These are phyloP conservation scores for Exophiala oligosperma DNA, from an alignment of 2,329 filamentous ascomycete genomes.

Conservation along the genomic window DNA sequence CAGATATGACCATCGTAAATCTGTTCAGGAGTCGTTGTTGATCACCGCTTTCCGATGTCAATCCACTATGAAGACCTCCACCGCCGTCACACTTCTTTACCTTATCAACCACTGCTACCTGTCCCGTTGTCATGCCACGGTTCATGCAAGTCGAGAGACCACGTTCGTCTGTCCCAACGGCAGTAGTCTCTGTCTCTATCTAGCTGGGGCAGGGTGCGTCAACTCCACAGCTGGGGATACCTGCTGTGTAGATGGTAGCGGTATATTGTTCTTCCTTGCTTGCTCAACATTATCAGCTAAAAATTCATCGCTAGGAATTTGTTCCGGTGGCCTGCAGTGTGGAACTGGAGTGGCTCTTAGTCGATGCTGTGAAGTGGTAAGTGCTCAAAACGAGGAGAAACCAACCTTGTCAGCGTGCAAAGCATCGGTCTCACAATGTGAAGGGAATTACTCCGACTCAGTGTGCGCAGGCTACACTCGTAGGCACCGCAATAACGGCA, in stretches of 20 bases:
- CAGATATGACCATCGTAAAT: no score
- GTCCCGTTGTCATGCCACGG: background rate
- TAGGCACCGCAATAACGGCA: constrained; percentile 4
- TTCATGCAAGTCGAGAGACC: background rate
- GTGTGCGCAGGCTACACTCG: constrained; percentile 4
- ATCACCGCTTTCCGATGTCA: no score
- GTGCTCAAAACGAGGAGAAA: background rate
- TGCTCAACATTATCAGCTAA: background rate
- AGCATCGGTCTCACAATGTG: background rate
- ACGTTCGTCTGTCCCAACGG: constrained; percentile 7
- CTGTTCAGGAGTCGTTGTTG: no score
- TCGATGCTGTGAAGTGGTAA: constrained; percentile 16
- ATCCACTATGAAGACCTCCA: background rate
- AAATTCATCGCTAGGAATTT: constrained; percentile 7
- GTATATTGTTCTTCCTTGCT: background rate
- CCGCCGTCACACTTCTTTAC: background rate
- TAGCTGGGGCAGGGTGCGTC: constrained; percentile 14
- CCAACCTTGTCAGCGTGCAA: background rate
- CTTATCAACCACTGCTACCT: background rate
- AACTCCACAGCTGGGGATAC: constrained; percentile 8
- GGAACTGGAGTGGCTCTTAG: constrained; percentile 14
- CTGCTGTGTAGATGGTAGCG: constrained; percentile 17
- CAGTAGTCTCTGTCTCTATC: constrained; percentile 11
- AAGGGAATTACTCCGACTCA: constrained; percentile 10
- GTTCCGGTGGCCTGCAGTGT: constrained; percentile 13